Conservation (phyloP, 495 filamentous ascomycete genomes). For the Tetracladium marchalianum region DNA sequence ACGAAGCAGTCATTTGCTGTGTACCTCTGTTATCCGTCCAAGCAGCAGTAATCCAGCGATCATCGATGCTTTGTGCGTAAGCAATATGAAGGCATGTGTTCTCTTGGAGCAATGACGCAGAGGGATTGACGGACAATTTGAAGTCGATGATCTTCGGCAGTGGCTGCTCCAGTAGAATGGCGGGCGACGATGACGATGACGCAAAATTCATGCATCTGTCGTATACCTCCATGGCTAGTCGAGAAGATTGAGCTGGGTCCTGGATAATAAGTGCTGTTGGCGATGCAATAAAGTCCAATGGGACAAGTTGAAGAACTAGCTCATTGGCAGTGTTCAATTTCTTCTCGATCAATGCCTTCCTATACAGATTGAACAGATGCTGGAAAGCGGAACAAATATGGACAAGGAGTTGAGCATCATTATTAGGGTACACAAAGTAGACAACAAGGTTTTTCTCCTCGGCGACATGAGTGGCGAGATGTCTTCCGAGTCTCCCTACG, state of each 20-base stretch:
- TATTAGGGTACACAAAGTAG: constrained; percentile 76
- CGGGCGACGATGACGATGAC: constrained; percentile 48
- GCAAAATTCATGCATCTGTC: constrained; percentile 62
- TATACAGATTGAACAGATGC: constrained; percentile 62
- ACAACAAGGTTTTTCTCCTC: constrained; percentile 63
- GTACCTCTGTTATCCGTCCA: constrained; percentile 83
- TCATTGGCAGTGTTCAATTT: constrained; percentile 48
- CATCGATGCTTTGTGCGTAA: constrained; percentile 71
- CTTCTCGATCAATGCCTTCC: constrained; percentile 38
- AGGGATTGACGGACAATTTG: constrained; percentile 55
- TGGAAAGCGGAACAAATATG: constrained; percentile 74
- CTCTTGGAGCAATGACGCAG: constrained; percentile 68
- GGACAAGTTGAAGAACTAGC: constrained; percentile 74
- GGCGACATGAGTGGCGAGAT: constrained; percentile 33
- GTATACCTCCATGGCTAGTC: constrained; percentile 76
- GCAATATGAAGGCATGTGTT: constrained; percentile 80
- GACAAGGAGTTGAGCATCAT: constrained; percentile 51
- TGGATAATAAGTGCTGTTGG: constrained; percentile 55
- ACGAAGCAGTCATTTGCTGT: constrained; percentile 68
- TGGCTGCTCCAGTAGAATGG: constrained; percentile 64
- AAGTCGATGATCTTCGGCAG: constrained; percentile 70
- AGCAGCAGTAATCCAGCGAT: constrained; percentile 80
- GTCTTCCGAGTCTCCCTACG: constrained; percentile 23
- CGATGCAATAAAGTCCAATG: constrained; percentile 59
- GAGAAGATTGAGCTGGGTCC: constrained; percentile 52